Evolutionary conservation across 768 basidiomycete genomes (phyloP).

Genomic region (Gloeopeniophorella convolvens): DNA sequence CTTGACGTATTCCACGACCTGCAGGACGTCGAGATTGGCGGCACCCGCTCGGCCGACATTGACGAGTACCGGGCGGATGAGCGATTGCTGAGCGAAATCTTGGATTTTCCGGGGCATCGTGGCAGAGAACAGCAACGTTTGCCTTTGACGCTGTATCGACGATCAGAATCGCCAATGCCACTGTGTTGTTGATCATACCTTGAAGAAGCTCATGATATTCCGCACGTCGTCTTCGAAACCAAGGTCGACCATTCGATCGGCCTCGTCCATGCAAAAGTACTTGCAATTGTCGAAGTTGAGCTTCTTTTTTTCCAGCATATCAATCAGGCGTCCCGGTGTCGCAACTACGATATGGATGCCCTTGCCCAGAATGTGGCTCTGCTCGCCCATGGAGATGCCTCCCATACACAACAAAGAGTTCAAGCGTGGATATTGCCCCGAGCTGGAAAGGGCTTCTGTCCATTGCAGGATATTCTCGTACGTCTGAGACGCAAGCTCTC

Average conservation of each 20-base stretch:
- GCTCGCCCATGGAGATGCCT: slow-evolving; percentile 98
- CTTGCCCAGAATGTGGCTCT: slow-evolving; percentile 82
- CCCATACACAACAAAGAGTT: slow-evolving; percentile 93
- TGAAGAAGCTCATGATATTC: slow-evolving; percentile 99
- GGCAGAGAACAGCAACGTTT: slow-evolving; percentile 95
- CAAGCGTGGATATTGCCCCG: slow-evolving; percentile 75
- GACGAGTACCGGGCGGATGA: slow-evolving; percentile 91
- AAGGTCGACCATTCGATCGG: slow-evolving; percentile 97
- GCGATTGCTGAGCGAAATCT: slow-evolving; percentile 94
- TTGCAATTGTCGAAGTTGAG: slow-evolving; percentile 94
- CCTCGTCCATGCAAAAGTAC: slow-evolving; percentile 98
- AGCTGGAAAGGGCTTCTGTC: slow-evolving; percentile 75
- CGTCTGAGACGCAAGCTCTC: slow-evolving; percentile 95
- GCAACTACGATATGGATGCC: slow-evolving; percentile 96
- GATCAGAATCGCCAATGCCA: not conserved
- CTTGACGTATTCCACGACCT: slow-evolving; percentile 98
- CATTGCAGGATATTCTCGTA: slow-evolving; percentile 90
- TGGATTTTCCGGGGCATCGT: slow-evolving; percentile 99
- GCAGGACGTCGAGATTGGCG: slow-evolving; percentile 92
- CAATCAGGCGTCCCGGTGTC: slow-evolving; percentile 93
- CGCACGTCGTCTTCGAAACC: slow-evolving; percentile 99
- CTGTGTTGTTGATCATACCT: too few relatives aligned
- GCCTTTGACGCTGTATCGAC: slow-evolving; percentile 72
- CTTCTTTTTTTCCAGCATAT: slow-evolving; percentile 94
- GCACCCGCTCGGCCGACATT: slow-evolving; percentile 98